Percentiles rank a stretch among this genome's conserved stretches.
phyloP scores from a whole-genome alignment of 345 rosid species.

The Gossypium australe region DNA sequence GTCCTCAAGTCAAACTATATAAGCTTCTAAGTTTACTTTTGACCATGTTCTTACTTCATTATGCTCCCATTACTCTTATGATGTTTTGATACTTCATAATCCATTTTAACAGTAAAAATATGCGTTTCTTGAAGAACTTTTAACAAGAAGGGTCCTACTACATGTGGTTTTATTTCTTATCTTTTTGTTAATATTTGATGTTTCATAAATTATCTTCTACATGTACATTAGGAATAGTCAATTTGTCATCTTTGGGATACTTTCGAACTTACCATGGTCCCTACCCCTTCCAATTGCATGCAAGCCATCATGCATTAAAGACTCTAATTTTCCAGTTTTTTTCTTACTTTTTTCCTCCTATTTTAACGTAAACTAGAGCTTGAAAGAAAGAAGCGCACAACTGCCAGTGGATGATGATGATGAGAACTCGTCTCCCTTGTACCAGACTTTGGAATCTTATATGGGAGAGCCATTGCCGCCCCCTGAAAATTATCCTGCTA shows the following conservation, averaged over 20 bases:
- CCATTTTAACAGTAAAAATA: background rate
- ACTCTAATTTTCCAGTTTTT: background rate
- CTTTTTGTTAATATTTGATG: background rate
- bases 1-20: background rate
- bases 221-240: background rate
- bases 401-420: conserved; percentile 30
- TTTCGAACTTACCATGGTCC: background rate
- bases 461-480: conserved; percentile 49
- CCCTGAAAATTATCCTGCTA: conserved; percentile 50
- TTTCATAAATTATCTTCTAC: background rate
- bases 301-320: background rate
- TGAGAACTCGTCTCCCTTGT: conserved; percentile 27
- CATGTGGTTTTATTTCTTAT: background rate
- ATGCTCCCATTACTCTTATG: background rate
- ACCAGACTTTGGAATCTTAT: conserved; percentile 50
- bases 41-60: background rate
- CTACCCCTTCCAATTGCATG: background rate
- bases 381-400: conserved; percentile 34
- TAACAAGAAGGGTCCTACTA: background rate
- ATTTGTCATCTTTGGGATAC: background rate
- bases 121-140: background rate
- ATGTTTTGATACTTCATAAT: background rate
- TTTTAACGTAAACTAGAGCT: conserved; percentile 33
- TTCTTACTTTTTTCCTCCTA: background rate
- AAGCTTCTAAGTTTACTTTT: background rate